A percentile compares a stretch with the other conserved stretches of the same genome.
Evolutionary conservation across 305 asterid genomes (phyloP).

Genomic region (Fraxinus sp.): DNA sequence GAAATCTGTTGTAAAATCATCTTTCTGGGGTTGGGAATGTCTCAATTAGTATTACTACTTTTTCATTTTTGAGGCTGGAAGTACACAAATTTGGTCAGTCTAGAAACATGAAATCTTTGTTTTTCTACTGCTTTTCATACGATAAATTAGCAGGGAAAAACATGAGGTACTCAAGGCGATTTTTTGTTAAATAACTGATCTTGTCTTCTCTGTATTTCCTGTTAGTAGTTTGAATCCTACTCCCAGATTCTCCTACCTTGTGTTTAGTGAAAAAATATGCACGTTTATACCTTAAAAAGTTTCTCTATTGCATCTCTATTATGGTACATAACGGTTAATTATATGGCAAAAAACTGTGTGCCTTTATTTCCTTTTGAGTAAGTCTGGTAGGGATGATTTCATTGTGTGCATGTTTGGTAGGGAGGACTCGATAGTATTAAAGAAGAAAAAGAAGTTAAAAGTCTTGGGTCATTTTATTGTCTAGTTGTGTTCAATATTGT

Average conservation of each 20-base stretch:
- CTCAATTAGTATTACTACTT: not conserved
- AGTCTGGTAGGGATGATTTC: not conserved
- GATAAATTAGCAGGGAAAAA: not conserved
- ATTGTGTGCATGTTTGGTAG: not conserved
- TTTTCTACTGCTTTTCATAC: not conserved
- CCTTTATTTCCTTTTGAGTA: not conserved
- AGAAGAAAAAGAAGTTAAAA: not conserved
- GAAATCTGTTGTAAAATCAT: not conserved
- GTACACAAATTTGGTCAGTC: not conserved
- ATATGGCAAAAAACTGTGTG: not conserved
- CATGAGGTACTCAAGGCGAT: not conserved
- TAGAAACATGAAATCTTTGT: not conserved
- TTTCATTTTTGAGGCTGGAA: conserved; percentile 17
- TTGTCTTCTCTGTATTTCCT: not conserved
- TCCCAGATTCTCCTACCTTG: not conserved
- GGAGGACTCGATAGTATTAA: not conserved
- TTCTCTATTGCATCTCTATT: not conserved
- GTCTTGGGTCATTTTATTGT: not conserved
- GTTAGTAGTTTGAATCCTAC: not conserved
- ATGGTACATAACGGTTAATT: not conserved
- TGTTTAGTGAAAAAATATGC: not conserved
- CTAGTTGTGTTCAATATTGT: not conserved
- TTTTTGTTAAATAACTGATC: not conserved
- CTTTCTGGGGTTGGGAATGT: not conserved
- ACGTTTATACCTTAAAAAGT: not conserved